Evolutionary conservation across 2,329 filamentous ascomycete species (phyloP), one percentile per base, ranked within the genome.

Genomic region (Chaetomiaceae sp.): DNA sequence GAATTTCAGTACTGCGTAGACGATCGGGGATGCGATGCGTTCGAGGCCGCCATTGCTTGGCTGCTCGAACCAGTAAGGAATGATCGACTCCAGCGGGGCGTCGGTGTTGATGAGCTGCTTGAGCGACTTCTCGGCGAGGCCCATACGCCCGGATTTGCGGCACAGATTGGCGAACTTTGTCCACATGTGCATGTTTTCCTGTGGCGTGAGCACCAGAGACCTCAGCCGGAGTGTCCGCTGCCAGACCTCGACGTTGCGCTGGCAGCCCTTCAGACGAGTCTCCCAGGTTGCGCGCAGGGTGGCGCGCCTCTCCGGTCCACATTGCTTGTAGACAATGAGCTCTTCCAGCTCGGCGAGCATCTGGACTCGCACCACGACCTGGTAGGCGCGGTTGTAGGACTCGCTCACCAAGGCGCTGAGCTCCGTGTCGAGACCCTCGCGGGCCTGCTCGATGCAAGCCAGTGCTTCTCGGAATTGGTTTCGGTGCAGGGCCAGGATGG

Each of bases 101-200:
- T 90, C 83, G 44, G 79, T 83, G 25, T 86, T 88, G 52, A 96
- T 87, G n/a, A 99, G 77, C 57, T 90, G 89, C 68, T 94, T 91
- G 49, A 99, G 75, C 11, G 91, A 95, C 72, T 96, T 95, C 72
- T 99, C 94, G 1, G 94, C 94, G 45, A 99, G 81, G 9, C 94
- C 92, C 79, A 92, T 91, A 27, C 94, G 87, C 54, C 90, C 88
- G 40, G 92, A 96, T 71, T 99, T 99, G 64, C 95, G 88, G 71
- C 95, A 99, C 6, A 99, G 82, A 64, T 97, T 99, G 64, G 94
- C 89, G 68, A 96, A 99, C 69, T 99, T 99, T 76, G 99, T 97
- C 85, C 91, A 96, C 91, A 99, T 99, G 65, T 95, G 89, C 77
- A 95, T 90, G 65, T 96, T 96, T 68, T 99, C 91, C 31, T 83